These are phyloP conservation scores for Colletotrichum somersetense DNA, from an alignment of 2,329 filamentous ascomycete species.

Conservation along the genomic window DNA sequence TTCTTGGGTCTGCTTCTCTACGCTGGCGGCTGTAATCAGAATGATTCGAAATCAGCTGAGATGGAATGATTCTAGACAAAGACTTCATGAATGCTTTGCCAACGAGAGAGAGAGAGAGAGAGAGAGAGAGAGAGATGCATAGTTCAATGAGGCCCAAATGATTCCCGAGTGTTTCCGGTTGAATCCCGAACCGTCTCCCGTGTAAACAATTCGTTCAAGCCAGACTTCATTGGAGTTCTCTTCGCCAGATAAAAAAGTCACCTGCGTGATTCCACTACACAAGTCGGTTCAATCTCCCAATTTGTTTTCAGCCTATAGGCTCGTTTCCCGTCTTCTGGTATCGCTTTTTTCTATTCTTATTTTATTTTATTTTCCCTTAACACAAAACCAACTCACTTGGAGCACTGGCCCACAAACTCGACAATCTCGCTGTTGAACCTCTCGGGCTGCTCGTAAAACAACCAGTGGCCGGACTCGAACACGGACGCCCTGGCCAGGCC, in stretches of 20 bases:
- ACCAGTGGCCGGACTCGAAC: slow-evolving; percentile 55
- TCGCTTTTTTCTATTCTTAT: not conserved
- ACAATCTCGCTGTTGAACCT: slow-evolving; percentile 52
- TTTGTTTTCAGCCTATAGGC: not conserved
- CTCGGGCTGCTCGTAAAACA: slow-evolving; percentile 56
- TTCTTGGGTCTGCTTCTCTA: not conserved
- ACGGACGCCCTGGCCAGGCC: slow-evolving; percentile 47
- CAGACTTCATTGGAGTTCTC: not conserved
- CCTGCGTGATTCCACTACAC: not conserved
- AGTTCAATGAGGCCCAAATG: not conserved
- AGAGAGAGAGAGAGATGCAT: not conserved
- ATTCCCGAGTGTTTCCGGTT: not conserved
- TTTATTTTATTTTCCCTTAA: no score
- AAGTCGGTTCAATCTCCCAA: not conserved
- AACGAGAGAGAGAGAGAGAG: not conserved
- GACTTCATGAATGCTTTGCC: not conserved
- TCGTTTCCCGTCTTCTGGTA: not conserved
- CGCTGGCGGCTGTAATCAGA: not conserved
- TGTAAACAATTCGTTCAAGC: not conserved
- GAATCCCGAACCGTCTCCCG: not conserved
- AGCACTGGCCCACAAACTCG: slow-evolving; percentile 25
- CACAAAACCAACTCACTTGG: not conserved
- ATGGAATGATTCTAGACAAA: not conserved
- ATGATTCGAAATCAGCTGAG: not conserved
- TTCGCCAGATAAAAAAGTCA: not conserved